Conservation (phyloP, 176 grass and related monocot genomes). For the Eleusine coracana region DNA sequence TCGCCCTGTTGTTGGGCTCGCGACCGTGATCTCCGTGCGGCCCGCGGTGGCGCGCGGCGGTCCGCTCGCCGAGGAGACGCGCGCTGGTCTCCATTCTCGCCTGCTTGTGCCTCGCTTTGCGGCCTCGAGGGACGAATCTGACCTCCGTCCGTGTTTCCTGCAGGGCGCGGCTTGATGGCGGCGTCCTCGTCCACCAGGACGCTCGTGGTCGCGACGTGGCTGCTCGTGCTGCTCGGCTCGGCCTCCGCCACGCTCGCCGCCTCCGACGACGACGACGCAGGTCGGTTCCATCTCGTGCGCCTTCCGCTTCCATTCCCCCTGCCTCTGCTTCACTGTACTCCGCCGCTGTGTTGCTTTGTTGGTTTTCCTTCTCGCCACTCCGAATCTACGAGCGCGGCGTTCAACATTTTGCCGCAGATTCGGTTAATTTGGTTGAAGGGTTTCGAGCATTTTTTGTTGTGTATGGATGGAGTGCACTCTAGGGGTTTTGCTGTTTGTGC, state of each 20-base stretch:
- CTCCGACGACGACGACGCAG: constrained; percentile 7
- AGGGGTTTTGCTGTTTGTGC: not conserved
- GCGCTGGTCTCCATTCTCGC: no score
- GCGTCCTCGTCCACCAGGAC: not conserved
- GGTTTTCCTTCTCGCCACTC: not conserved
- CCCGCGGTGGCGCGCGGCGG: no score
- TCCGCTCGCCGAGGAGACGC: no score
- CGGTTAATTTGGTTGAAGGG: not conserved
- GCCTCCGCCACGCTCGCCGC: constrained; percentile 2
- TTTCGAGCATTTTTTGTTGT: no score
- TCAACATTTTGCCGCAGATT: not conserved
- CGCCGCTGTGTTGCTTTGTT: no score
- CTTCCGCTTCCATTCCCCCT: not conserved
- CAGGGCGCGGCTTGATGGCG: no score
- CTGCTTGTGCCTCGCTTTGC: no score
- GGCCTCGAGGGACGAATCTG: no score
- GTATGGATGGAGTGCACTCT: no score
- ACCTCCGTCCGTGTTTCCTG: no score
- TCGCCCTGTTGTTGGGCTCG: no score
- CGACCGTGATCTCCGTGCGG: no score
- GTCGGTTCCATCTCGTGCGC: not conserved
- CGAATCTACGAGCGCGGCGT: not conserved
- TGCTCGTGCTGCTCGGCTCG: constrained; percentile 19
- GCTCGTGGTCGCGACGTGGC: constrained; percentile 5
- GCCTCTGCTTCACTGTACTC: not conserved